Evolutionary conservation across 305 asterid genomes (phyloP), one percentile per base, ranked within the genome.

Genomic region (Ajuga reptans): DNA sequence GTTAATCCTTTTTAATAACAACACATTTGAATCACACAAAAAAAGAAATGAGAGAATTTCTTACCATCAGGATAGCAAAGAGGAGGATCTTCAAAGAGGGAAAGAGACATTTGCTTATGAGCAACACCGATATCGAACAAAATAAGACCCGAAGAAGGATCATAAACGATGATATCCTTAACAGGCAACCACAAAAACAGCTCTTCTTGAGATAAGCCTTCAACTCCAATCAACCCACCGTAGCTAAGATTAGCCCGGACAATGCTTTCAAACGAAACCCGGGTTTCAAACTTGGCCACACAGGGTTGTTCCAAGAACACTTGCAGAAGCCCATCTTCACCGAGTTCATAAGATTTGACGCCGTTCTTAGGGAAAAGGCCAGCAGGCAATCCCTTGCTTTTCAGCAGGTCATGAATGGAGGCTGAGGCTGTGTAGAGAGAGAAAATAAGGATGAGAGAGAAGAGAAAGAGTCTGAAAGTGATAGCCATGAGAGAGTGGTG

Each of bases 111-210:
- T 71, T 89, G 97, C 12, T 85, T 89, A 51, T 85, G 84, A 56
- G 98, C 98, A 17, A 92, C 71, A 0, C 98, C 98, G 60, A 92
- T 92, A 50, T 92, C 96, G 50, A 92, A 89, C 41, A 92, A 39
- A 49, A 92, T 92, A 4, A 92, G 54, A 3, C 98, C 98, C 18
- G 96, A 86, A 0, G 87, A 77, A 50, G 98, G 96, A 78, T 92
- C 96, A 46, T 65, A 50, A 1, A 92, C 98, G 2, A 89, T 87
- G 55, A 92, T 92, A 12, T 83, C 98, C 72, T 86, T 92, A 4
- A 92, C 96, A 2, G 98, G 97, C 16, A 92, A 66, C 98, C 96
- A 92, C n/a, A 92, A 54, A 31, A 92, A 92, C 1, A 92, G 93
- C 83, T 92, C 98, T 52, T 89, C 90, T 59, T 92, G 96, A 18